phyloP scores from a whole-genome alignment of 768 basidiomycete genomes.

The Harrya chromipes region DNA sequence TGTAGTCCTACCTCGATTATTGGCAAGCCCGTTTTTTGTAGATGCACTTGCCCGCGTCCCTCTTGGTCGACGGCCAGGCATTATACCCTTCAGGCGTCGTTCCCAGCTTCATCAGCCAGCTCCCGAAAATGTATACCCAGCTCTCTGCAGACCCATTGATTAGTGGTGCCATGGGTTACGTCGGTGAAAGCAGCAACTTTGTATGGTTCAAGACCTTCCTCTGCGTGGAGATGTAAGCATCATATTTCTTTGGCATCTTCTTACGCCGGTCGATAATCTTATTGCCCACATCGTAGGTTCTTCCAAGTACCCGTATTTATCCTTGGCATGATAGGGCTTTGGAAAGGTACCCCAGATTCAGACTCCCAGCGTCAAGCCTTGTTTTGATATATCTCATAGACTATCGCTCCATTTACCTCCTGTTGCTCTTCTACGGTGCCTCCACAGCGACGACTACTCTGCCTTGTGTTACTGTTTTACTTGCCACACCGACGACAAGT shows the following conservation, averaged over 20 bases:
- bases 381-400: constrained; percentile 33
- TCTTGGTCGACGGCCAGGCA: constrained; percentile 69
- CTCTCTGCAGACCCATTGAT: constrained; percentile 69
- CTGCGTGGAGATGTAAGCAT: constrained; percentile 54
- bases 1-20: not conserved
- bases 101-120: constrained; percentile 42
- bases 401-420: constrained; percentile 50
- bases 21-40: constrained; percentile 16
- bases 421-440: constrained; percentile 71
- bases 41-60: constrained; percentile 67
- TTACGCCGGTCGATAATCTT: not conserved
- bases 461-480: constrained; percentile 60
- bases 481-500: constrained; percentile 50
- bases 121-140: constrained; percentile 50
- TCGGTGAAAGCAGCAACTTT: constrained; percentile 35
- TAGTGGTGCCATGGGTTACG: constrained; percentile 45
- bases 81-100: constrained; percentile 53
- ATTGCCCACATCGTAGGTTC: constrained; percentile 26
- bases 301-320: constrained; percentile 80
- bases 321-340: constrained; percentile 59
- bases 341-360: constrained; percentile 41
- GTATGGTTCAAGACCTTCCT: constrained; percentile 68
- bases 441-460: constrained; percentile 77
- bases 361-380: not conserved
- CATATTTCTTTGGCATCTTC: not conserved